Base-by-base conservation (phyloP, 2,329 filamentous ascomycete species). In the Cadophora gregata region DNA sequence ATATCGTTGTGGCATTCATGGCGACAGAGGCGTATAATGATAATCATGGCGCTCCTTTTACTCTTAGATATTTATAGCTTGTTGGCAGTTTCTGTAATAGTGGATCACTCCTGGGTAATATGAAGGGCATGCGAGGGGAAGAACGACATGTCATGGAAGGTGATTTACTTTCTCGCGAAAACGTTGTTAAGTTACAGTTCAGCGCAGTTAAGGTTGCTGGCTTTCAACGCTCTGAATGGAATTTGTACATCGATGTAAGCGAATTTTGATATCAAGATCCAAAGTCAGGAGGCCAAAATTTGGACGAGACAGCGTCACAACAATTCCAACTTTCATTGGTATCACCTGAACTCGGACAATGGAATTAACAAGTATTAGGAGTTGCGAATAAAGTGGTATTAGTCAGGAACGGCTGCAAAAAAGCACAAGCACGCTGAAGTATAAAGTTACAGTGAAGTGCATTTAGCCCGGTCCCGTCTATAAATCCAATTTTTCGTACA, bases 371-470 rank as follows among this genome's bases (percentile, higher is more conserved):
- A 24, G 9, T 56, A 7, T 29, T 56, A 10, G 42, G 31, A 62
- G 9, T 31, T 16, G 51, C 59, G 59, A 61, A 63, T 25, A 36
- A 29, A 55, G 59, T 36, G 48, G 63, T 62, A 62, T 56, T 29
- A 64, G 63, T 61, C 56, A 66, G 66, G 70, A 67, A 61, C 65
- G 55, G 56, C 68, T 68, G 70, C 64, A 70, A 66, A 58, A 67
- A 71, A 70, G 68, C 67, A 71, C 69, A 53, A 72, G 70, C 69
- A 70, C 67, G 71, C 70, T 71, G 68, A 68, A 29, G 55, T 66
- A 71, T 78, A 78, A 74, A 78, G 72, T 56, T 76, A 77, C 73
- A 73, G 70, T 67, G 73, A 60, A 71, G 70, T 67, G 72, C 73
- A 65, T 69, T 66, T 63, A 53, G 68, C 66, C 65, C 68, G 65